Conservation (phyloP, 2,329 filamentous ascomycete species). For the Colletotrichum sp. region DNA sequence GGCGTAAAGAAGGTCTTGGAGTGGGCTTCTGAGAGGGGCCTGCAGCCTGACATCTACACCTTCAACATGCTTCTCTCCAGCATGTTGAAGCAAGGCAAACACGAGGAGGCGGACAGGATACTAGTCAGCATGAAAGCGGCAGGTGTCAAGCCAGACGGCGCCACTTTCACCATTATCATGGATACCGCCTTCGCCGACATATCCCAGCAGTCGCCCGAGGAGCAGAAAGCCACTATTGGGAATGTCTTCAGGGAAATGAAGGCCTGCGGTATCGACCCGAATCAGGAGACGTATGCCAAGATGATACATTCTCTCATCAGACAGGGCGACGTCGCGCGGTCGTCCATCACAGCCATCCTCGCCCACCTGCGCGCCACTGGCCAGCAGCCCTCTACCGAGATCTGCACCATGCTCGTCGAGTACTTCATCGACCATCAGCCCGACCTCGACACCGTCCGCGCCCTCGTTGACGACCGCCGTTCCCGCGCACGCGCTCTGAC, state of each 20-base stretch:
- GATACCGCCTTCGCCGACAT: slow-evolving; percentile 58
- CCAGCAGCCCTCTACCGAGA: slow-evolving; percentile 63
- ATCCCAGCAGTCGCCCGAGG: slow-evolving; percentile 41
- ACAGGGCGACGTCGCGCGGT: slow-evolving; percentile 42
- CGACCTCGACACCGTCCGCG: slow-evolving; percentile 63
- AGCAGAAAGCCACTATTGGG: slow-evolving; percentile 59
- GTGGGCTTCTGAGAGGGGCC: slow-evolving; percentile 63
- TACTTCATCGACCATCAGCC: slow-evolving; percentile 69
- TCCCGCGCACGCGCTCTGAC: slow-evolving; percentile 20
- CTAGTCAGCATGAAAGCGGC: slow-evolving; percentile 63
- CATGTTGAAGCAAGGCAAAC: slow-evolving; percentile 55
- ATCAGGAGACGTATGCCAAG: slow-evolving; percentile 70
- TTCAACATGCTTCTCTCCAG: slow-evolving; percentile 75
- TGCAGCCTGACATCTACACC: slow-evolving; percentile 61
- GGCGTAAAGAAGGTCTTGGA: slow-evolving; percentile 59
- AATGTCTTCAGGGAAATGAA: slow-evolving; percentile 64
- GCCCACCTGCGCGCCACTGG: slow-evolving; percentile 62
- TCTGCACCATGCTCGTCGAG: slow-evolving; percentile 76
- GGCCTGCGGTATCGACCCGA: slow-evolving; percentile 60
- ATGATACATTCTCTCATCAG: slow-evolving; percentile 70
- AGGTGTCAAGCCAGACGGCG: slow-evolving; percentile 64
- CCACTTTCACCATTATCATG: slow-evolving; percentile 77
- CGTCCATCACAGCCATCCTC: slow-evolving; percentile 65
- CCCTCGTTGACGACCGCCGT: slow-evolving; percentile 58
- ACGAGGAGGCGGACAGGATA: slow-evolving; percentile 54